Conservation (phyloP, 2,329 filamentous ascomycete genomes). For the Teratosphaeriaceae sp. region DNA sequence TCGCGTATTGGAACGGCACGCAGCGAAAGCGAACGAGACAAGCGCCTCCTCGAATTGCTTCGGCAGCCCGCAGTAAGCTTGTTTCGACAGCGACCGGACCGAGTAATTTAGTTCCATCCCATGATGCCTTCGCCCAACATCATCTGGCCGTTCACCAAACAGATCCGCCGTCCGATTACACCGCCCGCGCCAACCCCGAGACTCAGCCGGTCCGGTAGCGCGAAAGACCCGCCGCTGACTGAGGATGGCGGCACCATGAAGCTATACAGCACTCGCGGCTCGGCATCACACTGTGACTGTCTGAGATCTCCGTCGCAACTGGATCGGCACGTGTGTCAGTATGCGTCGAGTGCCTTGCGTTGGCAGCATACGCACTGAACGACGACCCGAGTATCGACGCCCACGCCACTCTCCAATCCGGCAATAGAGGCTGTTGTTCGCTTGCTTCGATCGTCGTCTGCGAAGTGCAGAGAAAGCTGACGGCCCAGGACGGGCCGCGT, state of each 20-base stretch:
- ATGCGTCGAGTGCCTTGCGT: background rate
- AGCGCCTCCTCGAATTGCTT: no score
- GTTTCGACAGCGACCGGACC: no score
- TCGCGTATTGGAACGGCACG: no score
- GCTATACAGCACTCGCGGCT: conserved; percentile 9
- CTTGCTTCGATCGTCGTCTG: conserved; percentile 2
- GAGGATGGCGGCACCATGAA: conserved; percentile 7
- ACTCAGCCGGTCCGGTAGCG: conserved; percentile 11
- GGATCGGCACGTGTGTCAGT: background rate
- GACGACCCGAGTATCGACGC: conserved; percentile 10
- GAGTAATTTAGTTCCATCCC: conserved; percentile 20
- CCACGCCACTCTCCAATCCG: conserved; percentile 5
- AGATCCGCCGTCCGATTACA: conserved; percentile 17
- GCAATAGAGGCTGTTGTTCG: conserved; percentile 13
- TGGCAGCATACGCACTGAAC: conserved; percentile 13
- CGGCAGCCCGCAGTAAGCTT: no score
- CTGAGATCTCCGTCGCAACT: conserved; percentile 17
- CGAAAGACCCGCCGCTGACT: conserved; percentile 6
- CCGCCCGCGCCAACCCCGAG: conserved; percentile 16
- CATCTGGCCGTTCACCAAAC: conserved; percentile 9
- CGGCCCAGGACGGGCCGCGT: conserved; percentile 5
- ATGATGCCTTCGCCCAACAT: conserved; percentile 16
- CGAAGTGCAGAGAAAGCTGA: conserved; percentile 15
- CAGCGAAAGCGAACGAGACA: no score
- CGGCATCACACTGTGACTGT: background rate